Evolutionary conservation across 495 filamentous ascomycete species (phyloP).

Genomic region (Lichenothelia convexa): DNA sequence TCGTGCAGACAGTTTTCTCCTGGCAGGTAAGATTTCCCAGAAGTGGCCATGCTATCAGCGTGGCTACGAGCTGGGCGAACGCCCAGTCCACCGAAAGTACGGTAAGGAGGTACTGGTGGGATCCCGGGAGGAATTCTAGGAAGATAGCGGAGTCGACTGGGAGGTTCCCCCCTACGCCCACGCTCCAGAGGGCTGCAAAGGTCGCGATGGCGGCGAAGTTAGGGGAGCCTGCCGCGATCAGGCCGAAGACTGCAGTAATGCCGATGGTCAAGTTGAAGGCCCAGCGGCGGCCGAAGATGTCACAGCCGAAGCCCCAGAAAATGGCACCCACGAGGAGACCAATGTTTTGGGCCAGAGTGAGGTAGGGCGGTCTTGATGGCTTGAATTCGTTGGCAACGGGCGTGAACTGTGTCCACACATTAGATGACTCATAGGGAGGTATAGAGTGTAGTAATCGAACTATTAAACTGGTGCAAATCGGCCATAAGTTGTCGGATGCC

Average conservation of each 20-base stretch:
- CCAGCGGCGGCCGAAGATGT: conserved; percentile 34
- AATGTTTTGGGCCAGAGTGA: conserved; percentile 34
- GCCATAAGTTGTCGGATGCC: conserved; percentile 46
- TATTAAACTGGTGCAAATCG: conserved; percentile 34
- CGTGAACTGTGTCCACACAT: neutral
- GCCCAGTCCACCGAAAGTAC: conserved; percentile 44
- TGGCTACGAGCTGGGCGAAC: conserved; percentile 34
- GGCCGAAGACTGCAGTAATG: conserved; percentile 29
- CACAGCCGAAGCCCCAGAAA: conserved; percentile 36
- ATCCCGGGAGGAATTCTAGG: conserved; percentile 38
- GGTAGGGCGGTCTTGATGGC: too few relatives aligned
- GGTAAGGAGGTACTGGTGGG: conserved; percentile 34
- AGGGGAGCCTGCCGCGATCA: conserved; percentile 30
- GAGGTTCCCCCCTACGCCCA: conserved; percentile 41
- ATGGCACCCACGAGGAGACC: conserved; percentile 36
- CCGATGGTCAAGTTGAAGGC: conserved; percentile 35
- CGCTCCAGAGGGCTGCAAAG: conserved; percentile 31
- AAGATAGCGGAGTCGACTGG: conserved; percentile 36
- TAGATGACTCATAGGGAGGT: conserved; percentile 22
- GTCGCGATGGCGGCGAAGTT: too few relatives aligned
- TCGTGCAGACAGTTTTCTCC: conserved; percentile 31
- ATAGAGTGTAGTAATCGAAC: conserved; percentile 34
- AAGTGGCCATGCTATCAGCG: conserved; percentile 7
- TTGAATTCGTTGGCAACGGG: neutral
- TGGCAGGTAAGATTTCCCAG: conserved; percentile 9